These are phyloP conservation scores for Candida verbasci DNA, from an alignment of 805 yeast species.

Conservation along the genomic window DNA sequence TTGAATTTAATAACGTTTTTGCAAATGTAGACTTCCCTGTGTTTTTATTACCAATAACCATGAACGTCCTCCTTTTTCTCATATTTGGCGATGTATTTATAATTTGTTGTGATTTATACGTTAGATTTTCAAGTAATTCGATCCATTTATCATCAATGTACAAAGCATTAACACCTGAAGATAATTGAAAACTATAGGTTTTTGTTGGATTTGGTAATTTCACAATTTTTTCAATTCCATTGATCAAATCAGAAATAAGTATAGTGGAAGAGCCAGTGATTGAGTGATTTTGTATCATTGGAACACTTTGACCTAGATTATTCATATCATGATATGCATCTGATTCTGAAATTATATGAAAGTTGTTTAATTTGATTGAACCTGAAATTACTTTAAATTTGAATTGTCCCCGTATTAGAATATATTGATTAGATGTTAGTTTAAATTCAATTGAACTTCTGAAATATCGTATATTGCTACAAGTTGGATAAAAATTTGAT, in stretches of 20 bases:
- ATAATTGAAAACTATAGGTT: too few relatives aligned
- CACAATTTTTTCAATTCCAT: slow-evolving; percentile 48
- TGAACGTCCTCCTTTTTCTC: slow-evolving; percentile 19
- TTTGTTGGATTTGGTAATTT: too few relatives aligned
- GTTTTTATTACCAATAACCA: slow-evolving; percentile 64
- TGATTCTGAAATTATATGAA: slow-evolving; percentile 20
- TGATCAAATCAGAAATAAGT: slow-evolving; percentile 27
- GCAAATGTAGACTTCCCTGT: slow-evolving; percentile 79
- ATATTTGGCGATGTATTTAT: not conserved
- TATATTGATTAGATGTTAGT: slow-evolving; percentile 36
- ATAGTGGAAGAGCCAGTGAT: slow-evolving; percentile 18
- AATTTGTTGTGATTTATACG: not conserved
- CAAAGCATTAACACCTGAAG: slow-evolving; percentile 17
- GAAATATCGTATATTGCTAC: slow-evolving; percentile 35
- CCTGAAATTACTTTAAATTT: slow-evolving; percentile 43
- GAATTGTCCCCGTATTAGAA: slow-evolving; percentile 48
- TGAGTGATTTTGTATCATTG: slow-evolving; percentile 25
- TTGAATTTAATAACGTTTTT: slow-evolving; percentile 47
- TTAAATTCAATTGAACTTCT: slow-evolving; percentile 34
- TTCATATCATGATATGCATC: slow-evolving; percentile 19
- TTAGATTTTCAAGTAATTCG: slow-evolving; percentile 4
- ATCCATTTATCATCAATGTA: slow-evolving; percentile 13
- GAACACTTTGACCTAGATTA: slow-evolving; percentile 36
- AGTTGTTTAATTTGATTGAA: slow-evolving; percentile 40
- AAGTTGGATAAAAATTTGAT: slow-evolving; percentile 36